phyloP scores from a whole-genome alignment of 2,329 filamentous ascomycete genomes.

The Xylariaceae sp. region DNA sequence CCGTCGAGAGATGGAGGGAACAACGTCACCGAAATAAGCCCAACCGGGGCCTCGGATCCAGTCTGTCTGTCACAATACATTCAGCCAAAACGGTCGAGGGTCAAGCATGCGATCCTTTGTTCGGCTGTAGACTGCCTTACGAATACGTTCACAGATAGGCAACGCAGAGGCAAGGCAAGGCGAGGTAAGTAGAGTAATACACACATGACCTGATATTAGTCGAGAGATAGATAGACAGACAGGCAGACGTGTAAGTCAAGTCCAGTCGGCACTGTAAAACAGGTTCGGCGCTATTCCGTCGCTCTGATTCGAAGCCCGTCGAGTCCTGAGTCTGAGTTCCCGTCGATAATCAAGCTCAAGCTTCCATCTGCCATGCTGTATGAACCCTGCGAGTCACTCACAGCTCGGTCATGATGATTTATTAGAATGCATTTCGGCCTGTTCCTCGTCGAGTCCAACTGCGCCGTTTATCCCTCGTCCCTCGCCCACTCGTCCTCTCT shows the following conservation, averaged over 20 bases:
- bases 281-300: constrained; percentile 10
- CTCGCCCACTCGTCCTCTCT: not conserved
- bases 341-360: not conserved
- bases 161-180: no score
- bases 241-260: no score
- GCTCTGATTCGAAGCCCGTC: constrained; percentile 6
- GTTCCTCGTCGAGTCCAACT: constrained; percentile 5
- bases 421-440: constrained; percentile 18
- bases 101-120: no score
- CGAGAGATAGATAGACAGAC: not conserved
- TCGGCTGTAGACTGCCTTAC: no score
- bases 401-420: constrained; percentile 18
- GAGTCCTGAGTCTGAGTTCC: not conserved
- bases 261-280: constrained; percentile 5
- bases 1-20: not conserved
- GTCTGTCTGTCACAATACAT: not conserved
- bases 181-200: no score
- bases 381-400: constrained; percentile 13
- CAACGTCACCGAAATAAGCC: not conserved
- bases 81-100: not conserved
- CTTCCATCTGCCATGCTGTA: not conserved
- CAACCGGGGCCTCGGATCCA: not conserved
- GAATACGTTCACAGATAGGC: no score
- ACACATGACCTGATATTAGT: not conserved
- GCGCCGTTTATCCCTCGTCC: constrained; percentile 1